phyloP scores from a whole-genome alignment of 2,329 filamentous ascomycete species.

The Teratosphaeriaceae sp. region DNA sequence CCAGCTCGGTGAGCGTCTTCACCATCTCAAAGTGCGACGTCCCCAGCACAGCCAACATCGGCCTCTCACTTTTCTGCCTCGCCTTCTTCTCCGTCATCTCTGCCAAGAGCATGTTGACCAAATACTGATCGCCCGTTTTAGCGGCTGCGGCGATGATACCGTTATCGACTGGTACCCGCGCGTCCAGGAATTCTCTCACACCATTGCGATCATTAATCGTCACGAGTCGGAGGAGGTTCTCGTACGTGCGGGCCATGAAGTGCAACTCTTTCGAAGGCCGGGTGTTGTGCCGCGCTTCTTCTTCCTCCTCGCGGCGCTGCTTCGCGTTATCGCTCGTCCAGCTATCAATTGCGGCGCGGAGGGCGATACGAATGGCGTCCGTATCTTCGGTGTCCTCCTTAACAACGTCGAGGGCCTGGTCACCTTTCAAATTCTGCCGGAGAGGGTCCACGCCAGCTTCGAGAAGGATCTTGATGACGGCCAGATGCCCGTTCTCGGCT shows the following conservation, averaged over 20 bases:
- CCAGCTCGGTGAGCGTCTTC: constrained; percentile 37
- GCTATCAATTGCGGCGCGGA: constrained; percentile 39
- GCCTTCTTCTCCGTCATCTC: constrained; percentile 52
- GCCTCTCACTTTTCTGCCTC: constrained; percentile 70
- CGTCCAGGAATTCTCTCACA: constrained; percentile 42
- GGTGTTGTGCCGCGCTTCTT: constrained; percentile 32
- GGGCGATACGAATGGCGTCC: constrained; percentile 54
- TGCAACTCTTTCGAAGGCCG: constrained; percentile 35
- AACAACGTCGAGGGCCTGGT: constrained; percentile 83
- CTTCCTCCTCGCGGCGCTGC: constrained; percentile 48
- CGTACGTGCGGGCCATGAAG: constrained; percentile 44
- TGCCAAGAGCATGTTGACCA: constrained; percentile 64
- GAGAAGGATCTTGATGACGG: constrained; percentile 77
- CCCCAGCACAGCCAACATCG: constrained; percentile 90
- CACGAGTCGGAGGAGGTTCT: constrained; percentile 43
- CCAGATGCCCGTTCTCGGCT: constrained; percentile 88
- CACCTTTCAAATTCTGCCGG: constrained; percentile 83
- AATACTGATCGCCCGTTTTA: constrained; percentile 81
- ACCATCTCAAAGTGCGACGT: constrained; percentile 81
- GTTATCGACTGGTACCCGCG: constrained; percentile 52
- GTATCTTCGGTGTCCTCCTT: constrained; percentile 73
- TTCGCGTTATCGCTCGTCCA: constrained; percentile 35
- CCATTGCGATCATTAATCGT: constrained; percentile 43
- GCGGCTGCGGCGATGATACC: constrained; percentile 87
- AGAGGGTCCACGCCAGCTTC: constrained; percentile 86